Evolutionary conservation across 306 rosid genomes (phyloP).

Genomic region (Comarum palustre): DNA sequence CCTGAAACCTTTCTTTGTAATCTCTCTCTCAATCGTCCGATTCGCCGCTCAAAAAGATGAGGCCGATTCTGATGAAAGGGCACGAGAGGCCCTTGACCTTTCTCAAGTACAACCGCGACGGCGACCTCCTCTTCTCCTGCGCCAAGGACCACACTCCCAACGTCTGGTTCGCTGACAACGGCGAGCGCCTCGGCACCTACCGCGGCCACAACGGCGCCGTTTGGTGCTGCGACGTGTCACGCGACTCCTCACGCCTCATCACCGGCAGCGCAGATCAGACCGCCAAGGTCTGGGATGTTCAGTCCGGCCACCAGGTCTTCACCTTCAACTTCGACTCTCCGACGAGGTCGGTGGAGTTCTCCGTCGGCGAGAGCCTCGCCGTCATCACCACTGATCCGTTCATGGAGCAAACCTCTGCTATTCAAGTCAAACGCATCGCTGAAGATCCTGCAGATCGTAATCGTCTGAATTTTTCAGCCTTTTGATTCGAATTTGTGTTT

Average conservation of each 20-base stretch:
- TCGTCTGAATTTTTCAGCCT: not conserved
- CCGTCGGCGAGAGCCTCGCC: slow-evolving; percentile 62
- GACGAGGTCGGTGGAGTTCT: slow-evolving; percentile 63
- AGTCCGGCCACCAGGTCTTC: slow-evolving; percentile 66
- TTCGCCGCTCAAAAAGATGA: slow-evolving; percentile 37
- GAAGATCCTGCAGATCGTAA: slow-evolving; percentile 54
- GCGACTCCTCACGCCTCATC: slow-evolving; percentile 63
- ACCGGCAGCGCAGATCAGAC: slow-evolving; percentile 87
- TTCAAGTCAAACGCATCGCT: slow-evolving; percentile 71
- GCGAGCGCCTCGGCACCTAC: slow-evolving; percentile 86
- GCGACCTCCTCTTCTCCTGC: slow-evolving; percentile 85
- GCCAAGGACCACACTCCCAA: slow-evolving; percentile 87
- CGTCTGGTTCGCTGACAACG: slow-evolving; percentile 95
- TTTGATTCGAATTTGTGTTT: not conserved
- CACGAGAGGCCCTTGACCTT: slow-evolving; percentile 94
- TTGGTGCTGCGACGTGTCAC: slow-evolving; percentile 91
- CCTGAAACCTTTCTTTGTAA: too few species aligned
- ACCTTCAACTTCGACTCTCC: slow-evolving; percentile 72
- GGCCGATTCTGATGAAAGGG: slow-evolving; percentile 97
- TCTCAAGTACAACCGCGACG: slow-evolving; percentile 81
- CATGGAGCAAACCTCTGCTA: slow-evolving; percentile 67
- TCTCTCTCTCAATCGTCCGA: too few species aligned
- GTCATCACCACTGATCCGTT: slow-evolving; percentile 73
- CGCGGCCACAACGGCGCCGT: slow-evolving; percentile 95
- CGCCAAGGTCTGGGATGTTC: slow-evolving; percentile 77